Conservation (phyloP, 2,329 filamentous ascomycete species). For the Microdochium trichocladiopsis region DNA sequence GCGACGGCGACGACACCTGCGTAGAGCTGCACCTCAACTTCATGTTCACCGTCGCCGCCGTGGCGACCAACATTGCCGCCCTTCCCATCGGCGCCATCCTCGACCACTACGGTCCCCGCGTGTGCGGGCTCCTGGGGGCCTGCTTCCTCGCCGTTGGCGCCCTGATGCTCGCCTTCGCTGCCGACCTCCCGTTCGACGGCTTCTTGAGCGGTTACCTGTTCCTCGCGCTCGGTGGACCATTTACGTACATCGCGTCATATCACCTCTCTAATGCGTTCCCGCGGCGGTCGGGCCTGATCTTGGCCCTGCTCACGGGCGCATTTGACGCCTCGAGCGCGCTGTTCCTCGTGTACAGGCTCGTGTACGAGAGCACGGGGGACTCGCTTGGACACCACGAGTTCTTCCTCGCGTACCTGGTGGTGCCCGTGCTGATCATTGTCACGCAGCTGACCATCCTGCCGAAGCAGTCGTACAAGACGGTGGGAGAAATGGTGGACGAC, state of each 20-base stretch:
- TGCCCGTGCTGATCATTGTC: conserved; percentile 59
- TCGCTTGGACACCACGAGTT: conserved; percentile 58
- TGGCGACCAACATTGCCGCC: conserved; percentile 80
- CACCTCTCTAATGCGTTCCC: conserved; percentile 83
- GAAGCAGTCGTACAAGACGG: conserved; percentile 71
- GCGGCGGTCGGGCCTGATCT: conserved; percentile 66
- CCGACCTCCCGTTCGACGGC: conserved; percentile 62
- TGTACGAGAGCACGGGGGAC: conserved; percentile 52
- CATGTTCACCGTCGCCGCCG: conserved; percentile 88
- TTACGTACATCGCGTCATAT: conserved; percentile 77
- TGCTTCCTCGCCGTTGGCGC: conserved; percentile 64
- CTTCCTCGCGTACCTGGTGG: conserved; percentile 65
- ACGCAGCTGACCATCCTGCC: conserved; percentile 69
- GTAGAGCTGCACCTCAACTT: conserved; percentile 66
- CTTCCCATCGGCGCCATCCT: conserved; percentile 80
- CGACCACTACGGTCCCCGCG: conserved; percentile 72
- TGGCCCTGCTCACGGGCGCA: conserved; percentile 72
- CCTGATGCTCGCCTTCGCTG: conserved; percentile 63
- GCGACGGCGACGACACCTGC: conserved; percentile 36
- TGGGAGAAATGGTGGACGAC: conserved; percentile 73
- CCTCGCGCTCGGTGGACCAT: conserved; percentile 71
- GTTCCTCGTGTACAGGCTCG: conserved; percentile 66
- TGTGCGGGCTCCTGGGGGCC: conserved; percentile 66
- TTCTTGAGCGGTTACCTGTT: conserved; percentile 69
- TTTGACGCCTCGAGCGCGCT: conserved; percentile 79